phyloP scores from a whole-genome alignment of 139 green algal species.

The Coelastrella sp. region DNA sequence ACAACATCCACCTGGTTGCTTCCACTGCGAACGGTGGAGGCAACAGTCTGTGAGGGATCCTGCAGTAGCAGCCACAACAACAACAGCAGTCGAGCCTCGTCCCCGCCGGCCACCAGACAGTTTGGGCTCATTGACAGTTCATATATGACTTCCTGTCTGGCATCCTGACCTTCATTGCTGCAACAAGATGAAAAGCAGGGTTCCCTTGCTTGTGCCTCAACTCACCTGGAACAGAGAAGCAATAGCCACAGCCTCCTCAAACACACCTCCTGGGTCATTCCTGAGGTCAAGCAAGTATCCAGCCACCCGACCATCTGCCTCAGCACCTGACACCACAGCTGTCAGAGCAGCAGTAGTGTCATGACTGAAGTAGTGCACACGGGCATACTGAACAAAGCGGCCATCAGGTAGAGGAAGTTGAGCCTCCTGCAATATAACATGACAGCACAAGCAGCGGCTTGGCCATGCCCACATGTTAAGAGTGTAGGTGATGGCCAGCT shows the following conservation, averaged over 20 bases:
- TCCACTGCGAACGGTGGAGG: conserved; percentile 9
- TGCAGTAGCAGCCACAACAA: not conserved
- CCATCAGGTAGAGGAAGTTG: conserved; percentile 37
- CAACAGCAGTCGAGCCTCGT: not conserved
- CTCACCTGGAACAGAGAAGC: conserved; percentile 57
- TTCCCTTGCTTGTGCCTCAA: too few relatives aligned
- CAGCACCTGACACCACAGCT: conserved; percentile 30
- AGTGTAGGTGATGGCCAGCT: too few relatives aligned
- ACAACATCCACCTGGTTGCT: conserved; percentile 36
- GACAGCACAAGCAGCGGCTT: not conserved
- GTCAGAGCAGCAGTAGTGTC: conserved; percentile 52
- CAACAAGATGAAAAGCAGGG: too few relatives aligned
- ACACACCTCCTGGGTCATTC: conserved; percentile 77
- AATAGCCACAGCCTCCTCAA: conserved; percentile 73
- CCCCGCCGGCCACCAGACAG: not conserved
- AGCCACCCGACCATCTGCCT: conserved; percentile 52
- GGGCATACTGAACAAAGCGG: conserved; percentile 60
- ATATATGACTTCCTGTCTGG: not conserved
- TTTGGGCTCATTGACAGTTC: not conserved
- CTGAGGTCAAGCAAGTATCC: conserved; percentile 76
- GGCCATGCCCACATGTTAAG: not conserved
- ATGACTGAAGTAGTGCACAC: conserved; percentile 67
- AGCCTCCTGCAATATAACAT: not conserved
- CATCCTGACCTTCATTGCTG: not conserved
- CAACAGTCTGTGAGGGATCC: conserved; percentile 1